A percentile compares a stretch with the other conserved stretches of the same genome.
Conservation (phyloP, 192 early-diverging fungal species). For the Rhizophagus sp. region DNA sequence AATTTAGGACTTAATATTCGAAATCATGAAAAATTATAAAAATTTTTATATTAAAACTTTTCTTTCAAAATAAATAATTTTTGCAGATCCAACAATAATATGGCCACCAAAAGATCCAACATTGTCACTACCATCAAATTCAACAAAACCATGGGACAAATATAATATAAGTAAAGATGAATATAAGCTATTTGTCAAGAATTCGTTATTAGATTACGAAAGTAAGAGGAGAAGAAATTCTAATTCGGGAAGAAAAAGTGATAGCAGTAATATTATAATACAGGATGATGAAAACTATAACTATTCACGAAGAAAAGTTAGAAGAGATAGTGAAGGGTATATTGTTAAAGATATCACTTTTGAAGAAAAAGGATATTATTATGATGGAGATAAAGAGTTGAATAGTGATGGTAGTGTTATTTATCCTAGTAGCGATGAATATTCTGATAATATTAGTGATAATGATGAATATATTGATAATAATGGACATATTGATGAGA, state of each 20-base stretch:
- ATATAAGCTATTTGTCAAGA: not conserved
- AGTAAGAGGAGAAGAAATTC: not conserved
- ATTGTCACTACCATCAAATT: not conserved
- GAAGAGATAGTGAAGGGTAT: slow-evolving; percentile 29
- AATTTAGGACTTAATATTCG: not conserved
- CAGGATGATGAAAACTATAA: not conserved
- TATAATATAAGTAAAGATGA: not conserved
- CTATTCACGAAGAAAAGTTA: too few species aligned
- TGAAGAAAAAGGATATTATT: slow-evolving; percentile 9
- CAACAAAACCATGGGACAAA: slow-evolving; percentile 29
- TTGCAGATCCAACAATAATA: slow-evolving; percentile 11
- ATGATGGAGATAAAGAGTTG: not conserved
- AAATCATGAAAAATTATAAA: not conserved
- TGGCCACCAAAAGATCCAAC: slow-evolving; percentile 31
- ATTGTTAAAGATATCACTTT: slow-evolving; percentile 23
- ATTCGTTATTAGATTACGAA: not conserved
- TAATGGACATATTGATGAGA: too few species aligned
- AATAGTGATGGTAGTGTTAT: slow-evolving; percentile 25
- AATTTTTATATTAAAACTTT: not conserved
- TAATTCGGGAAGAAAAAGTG: not conserved
- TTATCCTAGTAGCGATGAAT: slow-evolving; percentile 24
- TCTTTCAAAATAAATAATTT: not conserved
- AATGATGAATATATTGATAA: not conserved
- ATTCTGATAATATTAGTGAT: not conserved
- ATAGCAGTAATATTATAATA: not conserved